A percentile compares a stretch with the other conserved stretches of the same genome.
Conservation (phyloP, 2,329 filamentous ascomycete genomes). For the Monilinia laxa region DNA sequence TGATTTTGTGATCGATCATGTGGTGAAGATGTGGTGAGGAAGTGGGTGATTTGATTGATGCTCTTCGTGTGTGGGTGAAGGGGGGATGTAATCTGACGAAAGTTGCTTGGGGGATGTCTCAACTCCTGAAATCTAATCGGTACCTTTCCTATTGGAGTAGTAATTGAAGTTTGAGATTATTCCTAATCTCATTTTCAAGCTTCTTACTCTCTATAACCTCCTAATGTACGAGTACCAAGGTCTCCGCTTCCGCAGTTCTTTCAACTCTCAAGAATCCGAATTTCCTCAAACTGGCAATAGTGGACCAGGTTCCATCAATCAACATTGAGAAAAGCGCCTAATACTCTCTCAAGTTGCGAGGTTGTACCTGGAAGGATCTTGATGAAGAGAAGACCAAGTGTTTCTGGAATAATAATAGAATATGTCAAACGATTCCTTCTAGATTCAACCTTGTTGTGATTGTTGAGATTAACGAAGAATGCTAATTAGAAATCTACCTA, state of each 20-base stretch:
- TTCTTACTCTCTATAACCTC: too few relatives aligned
- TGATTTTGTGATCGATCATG: neutral
- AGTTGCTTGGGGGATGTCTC: conserved; percentile 6
- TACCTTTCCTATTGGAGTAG: conserved; percentile 6
- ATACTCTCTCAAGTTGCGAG: neutral
- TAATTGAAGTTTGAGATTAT: neutral
- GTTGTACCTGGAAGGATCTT: neutral
- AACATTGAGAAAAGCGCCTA: neutral
- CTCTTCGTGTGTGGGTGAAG: neutral
- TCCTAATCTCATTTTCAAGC: neutral
- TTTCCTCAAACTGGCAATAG: neutral
- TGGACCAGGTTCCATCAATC: neutral
- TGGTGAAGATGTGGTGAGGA: neutral
- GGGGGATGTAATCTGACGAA: conserved; percentile 21
- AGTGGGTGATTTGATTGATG: conserved; percentile 3
- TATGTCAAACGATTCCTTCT: conserved; percentile 6
- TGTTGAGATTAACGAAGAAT: conserved; percentile 17
- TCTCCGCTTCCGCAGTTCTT: too few relatives aligned
- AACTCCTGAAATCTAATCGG: neutral
- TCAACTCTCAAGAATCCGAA: neutral
- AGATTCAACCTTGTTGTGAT: conserved; percentile 8
- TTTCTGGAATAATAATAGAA: conserved; percentile 17
- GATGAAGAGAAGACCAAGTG: neutral
- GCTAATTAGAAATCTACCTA: neutral
- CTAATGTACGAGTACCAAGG: neutral